Evolutionary conservation across 1,139 yeast genomes (phyloP).

Genomic region (Williopsis jadinii): DNA sequence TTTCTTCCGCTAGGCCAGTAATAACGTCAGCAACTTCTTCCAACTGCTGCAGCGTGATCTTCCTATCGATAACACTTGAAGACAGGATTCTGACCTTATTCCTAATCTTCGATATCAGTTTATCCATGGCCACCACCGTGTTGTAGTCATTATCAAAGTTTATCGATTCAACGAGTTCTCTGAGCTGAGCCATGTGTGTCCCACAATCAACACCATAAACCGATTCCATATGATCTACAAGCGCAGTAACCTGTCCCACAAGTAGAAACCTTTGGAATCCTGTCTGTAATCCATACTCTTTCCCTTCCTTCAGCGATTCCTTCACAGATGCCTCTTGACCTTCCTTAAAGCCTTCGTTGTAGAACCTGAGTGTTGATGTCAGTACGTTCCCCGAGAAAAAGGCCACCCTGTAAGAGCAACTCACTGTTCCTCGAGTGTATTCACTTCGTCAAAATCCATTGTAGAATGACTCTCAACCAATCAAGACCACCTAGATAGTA

Average conservation of each 20-base stretch:
- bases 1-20: conserved; percentile 13
- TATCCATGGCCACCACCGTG: conserved; percentile 44
- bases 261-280: conserved; percentile 65
- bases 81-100: conserved; percentile 46
- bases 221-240: conserved; percentile 29
- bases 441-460: conserved; percentile 41
- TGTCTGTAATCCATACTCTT: conserved; percentile 71
- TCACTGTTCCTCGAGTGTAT: conserved; percentile 43
- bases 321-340: conserved; percentile 40
- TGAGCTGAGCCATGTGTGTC: conserved; percentile 11
- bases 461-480: neutral
- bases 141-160: conserved; percentile 35
- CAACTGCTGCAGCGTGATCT: conserved; percentile 9
- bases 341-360: conserved; percentile 50
- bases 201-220: conserved; percentile 2
- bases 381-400: too few species aligned
- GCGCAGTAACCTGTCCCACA: conserved; percentile 57
- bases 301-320: conserved; percentile 65
- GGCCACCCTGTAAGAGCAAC: conserved; percentile 6
- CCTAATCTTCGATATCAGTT: conserved; percentile 36
- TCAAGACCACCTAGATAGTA: too few species aligned
- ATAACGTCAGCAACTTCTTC: conserved; percentile 10
- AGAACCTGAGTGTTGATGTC: conserved; percentile 31
- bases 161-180: conserved; percentile 18
- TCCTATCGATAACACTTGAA: conserved; percentile 13